Evolutionary conservation across 371 early-diverging fungal species (phyloP).

Genomic region (Blastocladiella emersonii): DNA sequence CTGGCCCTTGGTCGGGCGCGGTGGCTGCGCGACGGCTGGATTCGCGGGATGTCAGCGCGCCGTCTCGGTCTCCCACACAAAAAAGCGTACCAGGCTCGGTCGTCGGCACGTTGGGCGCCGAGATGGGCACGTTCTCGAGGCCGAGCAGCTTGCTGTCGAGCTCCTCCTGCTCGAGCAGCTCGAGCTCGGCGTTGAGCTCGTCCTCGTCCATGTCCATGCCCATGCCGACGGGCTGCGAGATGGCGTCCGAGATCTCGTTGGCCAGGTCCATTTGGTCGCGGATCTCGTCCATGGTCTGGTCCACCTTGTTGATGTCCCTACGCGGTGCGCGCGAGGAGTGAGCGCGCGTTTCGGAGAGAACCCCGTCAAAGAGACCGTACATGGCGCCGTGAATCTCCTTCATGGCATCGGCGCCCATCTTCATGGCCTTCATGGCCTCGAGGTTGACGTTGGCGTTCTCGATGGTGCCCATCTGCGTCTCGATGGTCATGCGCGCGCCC

Average conservation of each 20-base stretch:
- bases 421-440: conserved; percentile 92
- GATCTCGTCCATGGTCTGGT: conserved; percentile 91
- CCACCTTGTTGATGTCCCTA: conserved; percentile 89
- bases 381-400: conserved; percentile 83
- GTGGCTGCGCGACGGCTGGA: conserved; percentile 25
- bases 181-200: conserved; percentile 81
- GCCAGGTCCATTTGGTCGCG: conserved; percentile 93
- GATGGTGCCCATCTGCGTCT: conserved; percentile 89
- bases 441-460: conserved; percentile 92
- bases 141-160: conserved; percentile 73
- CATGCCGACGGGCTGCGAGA: conserved; percentile 71
- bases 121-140: conserved; percentile 48
- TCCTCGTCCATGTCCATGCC: conserved; percentile 88
- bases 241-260: conserved; percentile 86
- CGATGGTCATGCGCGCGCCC: conserved; percentile 81
- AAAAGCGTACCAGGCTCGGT: conserved; percentile 45
- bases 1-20: conserved; percentile 23
- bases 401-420: conserved; percentile 85
- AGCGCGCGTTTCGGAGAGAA: background rate
- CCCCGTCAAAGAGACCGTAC: conserved; percentile 29
- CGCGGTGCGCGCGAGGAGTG: conserved; percentile 2
- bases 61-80: background rate
- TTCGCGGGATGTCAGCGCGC: background rate
- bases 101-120: conserved; percentile 41
- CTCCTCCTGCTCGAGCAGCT: conserved; percentile 86